phyloP scores from a whole-genome alignment of 208 protist species.

The Leptomonas seymouri region DNA sequence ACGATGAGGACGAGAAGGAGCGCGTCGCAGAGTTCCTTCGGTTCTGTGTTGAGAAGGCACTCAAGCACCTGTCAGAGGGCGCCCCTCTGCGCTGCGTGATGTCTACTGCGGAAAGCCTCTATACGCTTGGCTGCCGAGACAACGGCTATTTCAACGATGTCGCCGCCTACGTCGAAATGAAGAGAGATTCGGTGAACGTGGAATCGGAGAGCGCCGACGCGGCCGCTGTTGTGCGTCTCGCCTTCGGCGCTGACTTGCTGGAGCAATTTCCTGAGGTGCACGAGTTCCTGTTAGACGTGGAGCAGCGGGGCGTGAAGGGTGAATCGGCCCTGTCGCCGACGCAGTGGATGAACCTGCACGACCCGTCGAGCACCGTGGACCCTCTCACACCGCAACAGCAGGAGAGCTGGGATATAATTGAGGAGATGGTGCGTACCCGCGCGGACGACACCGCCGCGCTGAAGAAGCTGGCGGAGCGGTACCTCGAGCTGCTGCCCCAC shows the following conservation, averaged over 20 bases:
- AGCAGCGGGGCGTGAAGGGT: conserved; percentile 32
- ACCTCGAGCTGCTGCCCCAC: conserved; percentile 54
- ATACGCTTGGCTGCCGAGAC: conserved; percentile 56
- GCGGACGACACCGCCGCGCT: conserved; percentile 50
- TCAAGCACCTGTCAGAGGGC: conserved; percentile 44
- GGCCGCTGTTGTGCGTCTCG: conserved; percentile 41
- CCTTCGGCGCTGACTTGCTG: conserved; percentile 63
- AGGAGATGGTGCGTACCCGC: conserved; percentile 71
- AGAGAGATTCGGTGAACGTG: conserved; percentile 29
- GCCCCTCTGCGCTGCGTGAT: conserved; percentile 54
- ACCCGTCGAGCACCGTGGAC: conserved; percentile 56
- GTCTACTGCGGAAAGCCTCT: conserved; percentile 43
- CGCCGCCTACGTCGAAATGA: conserved; percentile 52
- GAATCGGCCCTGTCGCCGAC: conserved; percentile 57
- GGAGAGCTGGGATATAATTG: conserved; percentile 67
- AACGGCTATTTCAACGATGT: conserved; percentile 48
- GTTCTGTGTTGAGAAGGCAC: conserved; percentile 63
- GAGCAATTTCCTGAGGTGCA: conserved; percentile 43
- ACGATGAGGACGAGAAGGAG: conserved; percentile 32
- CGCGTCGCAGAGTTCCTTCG: conserved; percentile 43
- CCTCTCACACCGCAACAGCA: conserved; percentile 65
- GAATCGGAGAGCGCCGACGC: conserved; percentile 45
- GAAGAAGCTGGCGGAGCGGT: conserved; percentile 49
- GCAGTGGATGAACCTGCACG: conserved; percentile 80
- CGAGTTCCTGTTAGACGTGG: conserved; percentile 55